Percentiles rank a stretch among this genome's conserved stretches.
Evolutionary conservation across 345 rosid genomes (phyloP).

Genomic region (Geranium rotundifolium): DNA sequence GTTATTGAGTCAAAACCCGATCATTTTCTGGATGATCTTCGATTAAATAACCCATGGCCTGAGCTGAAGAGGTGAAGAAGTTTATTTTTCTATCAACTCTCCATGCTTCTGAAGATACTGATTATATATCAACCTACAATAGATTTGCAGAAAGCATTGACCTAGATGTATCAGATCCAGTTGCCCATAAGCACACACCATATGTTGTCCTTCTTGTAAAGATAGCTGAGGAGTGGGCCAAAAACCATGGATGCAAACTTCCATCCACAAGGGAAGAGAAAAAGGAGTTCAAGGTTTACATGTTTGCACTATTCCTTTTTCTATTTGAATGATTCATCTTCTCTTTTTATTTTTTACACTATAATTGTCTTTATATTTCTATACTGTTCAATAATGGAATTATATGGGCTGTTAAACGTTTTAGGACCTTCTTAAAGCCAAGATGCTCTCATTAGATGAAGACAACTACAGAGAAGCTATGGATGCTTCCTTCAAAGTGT

Average conservation of each 20-base stretch:
- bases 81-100: slow-evolving; percentile 1
- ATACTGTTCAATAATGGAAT: slow-evolving; percentile 6
- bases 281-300: slow-evolving; percentile 68
- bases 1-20: slow-evolving; percentile 94
- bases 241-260: slow-evolving; percentile 55
- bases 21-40: slow-evolving; percentile 91
- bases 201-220: slow-evolving; percentile 80
- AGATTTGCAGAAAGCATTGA: slow-evolving; percentile 80
- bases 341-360: slow-evolving; percentile 7
- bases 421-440: slow-evolving; percentile 73
- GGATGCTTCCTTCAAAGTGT: slow-evolving; percentile 84
- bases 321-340: background rate
- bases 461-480: slow-evolving; percentile 93
- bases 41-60: slow-evolving; percentile 92
- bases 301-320: too few relatives aligned
- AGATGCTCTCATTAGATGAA: slow-evolving; percentile 62
- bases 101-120: slow-evolving; percentile 12
- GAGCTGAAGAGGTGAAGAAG: slow-evolving; percentile 53
- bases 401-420: slow-evolving; percentile 15
- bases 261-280: slow-evolving; percentile 88
- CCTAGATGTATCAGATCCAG: slow-evolving; percentile 57
- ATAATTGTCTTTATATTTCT: slow-evolving; percentile 9
- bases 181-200: slow-evolving; percentile 88
- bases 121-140: slow-evolving; percentile 5
- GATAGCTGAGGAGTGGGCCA: slow-evolving; percentile 75